Evolutionary conservation across 306 rosid genomes (phyloP), one percentile per base, ranked within the genome.

Genomic region (Malus orientalis): DNA sequence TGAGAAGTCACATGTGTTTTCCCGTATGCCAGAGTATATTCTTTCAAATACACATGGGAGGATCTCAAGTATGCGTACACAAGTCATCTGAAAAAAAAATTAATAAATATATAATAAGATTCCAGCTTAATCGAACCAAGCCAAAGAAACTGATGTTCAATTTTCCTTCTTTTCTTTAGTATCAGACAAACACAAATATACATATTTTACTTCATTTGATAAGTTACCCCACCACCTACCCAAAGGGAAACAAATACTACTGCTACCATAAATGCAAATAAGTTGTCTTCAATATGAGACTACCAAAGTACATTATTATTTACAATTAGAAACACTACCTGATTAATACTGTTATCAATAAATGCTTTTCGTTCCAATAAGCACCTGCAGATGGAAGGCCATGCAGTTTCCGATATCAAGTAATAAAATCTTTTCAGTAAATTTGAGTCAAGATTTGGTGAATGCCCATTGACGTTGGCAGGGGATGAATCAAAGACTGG

Each of bases 11-110:
- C 71, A 60, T 60, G 80, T 79, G 79, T 74, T 82, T 76, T 77
- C 75, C 55, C 76, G 69, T 38, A 77, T 69, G 75, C 76, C 75
- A 79, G 81, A 79, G 79, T 75, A 73, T 44, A 87, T 79, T 81
- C 76, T 83, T 81, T 88, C 82, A 84, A 89, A 84, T 79, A 89
- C 87, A 82, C 86, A 76, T 60, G 98, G 98, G 73, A 95, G 86
- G 84, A 90, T 82, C 92, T 95, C 96, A 11, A 95, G 98, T 81
- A 95, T 74, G 80, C 98, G 91, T 73, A 95, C 91, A 80, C 98
- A 95, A 74, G 98, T 89, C 96, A 95, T 90, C 98, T 95, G 96
- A 76, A 84, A 85, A 81, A 53, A 36, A 36, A 36, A 1, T 36
- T 36, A 36, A 36, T 36, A 36, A 6, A 36, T 6, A 36, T 36